A percentile compares a stretch with the other conserved stretches of the same genome.
phyloP scores from a whole-genome alignment of 805 yeast species.

The Cyberlindnera maclurae region DNA sequence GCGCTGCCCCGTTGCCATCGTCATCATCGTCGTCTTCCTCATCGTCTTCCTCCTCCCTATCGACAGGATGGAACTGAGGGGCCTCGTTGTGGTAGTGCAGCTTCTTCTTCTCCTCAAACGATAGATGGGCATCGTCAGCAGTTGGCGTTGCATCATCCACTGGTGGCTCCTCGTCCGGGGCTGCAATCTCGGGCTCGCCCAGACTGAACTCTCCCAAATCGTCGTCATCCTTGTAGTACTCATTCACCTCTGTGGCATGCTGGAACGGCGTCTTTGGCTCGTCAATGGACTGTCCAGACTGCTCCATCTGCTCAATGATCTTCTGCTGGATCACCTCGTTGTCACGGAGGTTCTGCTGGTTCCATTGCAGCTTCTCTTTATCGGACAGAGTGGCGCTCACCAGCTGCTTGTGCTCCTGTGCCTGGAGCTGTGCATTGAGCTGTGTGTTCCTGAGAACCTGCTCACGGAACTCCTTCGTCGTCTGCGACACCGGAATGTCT shows the following conservation, averaged over 20 bases:
- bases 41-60: conserved; percentile 13
- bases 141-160: neutral
- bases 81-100: conserved; percentile 63
- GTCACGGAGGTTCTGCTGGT: conserved; percentile 64
- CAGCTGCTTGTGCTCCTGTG: conserved; percentile 7
- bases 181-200: conserved; percentile 48
- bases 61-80: conserved; percentile 19
- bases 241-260: conserved; percentile 73
- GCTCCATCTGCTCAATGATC: conserved; percentile 31
- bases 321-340: conserved; percentile 65
- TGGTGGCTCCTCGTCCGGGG: conserved; percentile 16
- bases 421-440: conserved; percentile 55
- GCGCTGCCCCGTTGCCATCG: conserved; percentile 32
- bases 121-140: conserved; percentile 28
- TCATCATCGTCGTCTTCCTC: no score
- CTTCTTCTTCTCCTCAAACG: conserved; percentile 74
- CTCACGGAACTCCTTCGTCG: conserved; percentile 42
- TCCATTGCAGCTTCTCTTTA: conserved; percentile 64
- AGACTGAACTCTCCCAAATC: conserved; percentile 44
- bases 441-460: conserved; percentile 76
- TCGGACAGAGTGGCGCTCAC: conserved; percentile 8
- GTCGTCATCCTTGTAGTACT: conserved; percentile 71
- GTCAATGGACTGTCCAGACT: conserved; percentile 50
- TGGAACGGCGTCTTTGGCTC: conserved; percentile 96
- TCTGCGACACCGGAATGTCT: conserved; percentile 28